Conservation (phyloP, 2,329 filamentous ascomycete genomes). For the Colletotrichum tanaceti region DNA sequence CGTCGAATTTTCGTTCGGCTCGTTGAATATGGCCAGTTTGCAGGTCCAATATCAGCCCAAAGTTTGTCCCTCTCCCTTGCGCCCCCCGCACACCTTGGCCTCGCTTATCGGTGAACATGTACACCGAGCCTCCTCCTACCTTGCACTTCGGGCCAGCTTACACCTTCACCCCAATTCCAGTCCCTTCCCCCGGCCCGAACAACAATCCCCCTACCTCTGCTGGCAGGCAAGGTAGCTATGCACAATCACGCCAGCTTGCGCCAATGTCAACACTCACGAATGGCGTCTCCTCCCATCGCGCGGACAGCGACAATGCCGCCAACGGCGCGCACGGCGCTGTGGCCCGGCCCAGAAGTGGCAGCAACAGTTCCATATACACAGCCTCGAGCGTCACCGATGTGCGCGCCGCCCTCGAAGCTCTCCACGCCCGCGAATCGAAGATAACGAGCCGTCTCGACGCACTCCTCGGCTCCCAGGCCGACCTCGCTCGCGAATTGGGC, state of each 20-base stretch:
- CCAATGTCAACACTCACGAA: conserved; percentile 62
- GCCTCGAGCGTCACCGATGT: conserved; percentile 83
- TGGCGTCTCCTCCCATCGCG: conserved; percentile 54
- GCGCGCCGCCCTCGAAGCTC: conserved; percentile 77
- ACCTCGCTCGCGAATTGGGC: conserved; percentile 86
- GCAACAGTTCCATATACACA: conserved; percentile 65
- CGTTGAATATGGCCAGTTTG: conserved; percentile 19
- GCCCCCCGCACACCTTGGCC: conserved; percentile 28
- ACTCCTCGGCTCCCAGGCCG: conserved; percentile 84
- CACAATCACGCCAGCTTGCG: conserved; percentile 52
- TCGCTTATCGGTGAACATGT: conserved; percentile 40
- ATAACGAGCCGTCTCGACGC: conserved; percentile 80
- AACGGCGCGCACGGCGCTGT: conserved; percentile 37
- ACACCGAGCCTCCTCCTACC: conserved; percentile 36
- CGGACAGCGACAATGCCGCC: conserved; percentile 47
- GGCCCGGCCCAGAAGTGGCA: conserved; percentile 26
- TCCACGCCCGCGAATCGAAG: conserved; percentile 79
- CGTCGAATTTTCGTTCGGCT: neutral
- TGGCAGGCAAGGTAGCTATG: conserved; percentile 54
- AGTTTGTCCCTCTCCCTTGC: conserved; percentile 31
- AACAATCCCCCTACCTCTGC: conserved; percentile 37
- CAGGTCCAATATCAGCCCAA: conserved; percentile 19
- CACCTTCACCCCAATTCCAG: conserved; percentile 35
- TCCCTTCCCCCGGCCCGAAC: conserved; percentile 32
- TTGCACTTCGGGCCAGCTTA: conserved; percentile 40